phyloP scores from a whole-genome alignment of 768 basidiomycete species.

The Roridomyces roridus region DNA sequence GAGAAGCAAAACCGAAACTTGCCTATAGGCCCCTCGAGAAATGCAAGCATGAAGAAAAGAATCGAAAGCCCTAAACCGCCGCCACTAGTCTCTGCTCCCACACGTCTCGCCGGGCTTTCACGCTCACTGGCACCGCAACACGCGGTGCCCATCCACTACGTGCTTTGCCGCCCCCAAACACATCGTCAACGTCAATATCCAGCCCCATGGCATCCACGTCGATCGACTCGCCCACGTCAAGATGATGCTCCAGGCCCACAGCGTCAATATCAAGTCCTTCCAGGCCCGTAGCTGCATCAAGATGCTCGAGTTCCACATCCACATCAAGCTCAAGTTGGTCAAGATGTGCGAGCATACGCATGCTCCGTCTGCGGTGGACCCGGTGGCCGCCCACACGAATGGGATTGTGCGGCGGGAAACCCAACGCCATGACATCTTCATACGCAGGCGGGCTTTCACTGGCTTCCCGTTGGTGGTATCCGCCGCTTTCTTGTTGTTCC shows the following conservation, averaged over 20 bases:
- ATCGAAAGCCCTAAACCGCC: not conserved
- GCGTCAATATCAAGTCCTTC: slow-evolving; percentile 14
- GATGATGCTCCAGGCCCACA: slow-evolving; percentile 1
- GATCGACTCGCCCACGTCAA: no score
- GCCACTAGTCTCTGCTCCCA: slow-evolving; percentile 9
- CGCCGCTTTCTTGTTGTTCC: not conserved
- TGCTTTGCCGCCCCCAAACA: slow-evolving; percentile 12
- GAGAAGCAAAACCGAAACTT: no score
- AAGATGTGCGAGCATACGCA: slow-evolving; percentile 3
- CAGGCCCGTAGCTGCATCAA: slow-evolving; percentile 19
- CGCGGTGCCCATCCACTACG: not conserved
- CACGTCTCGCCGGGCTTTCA: not conserved
- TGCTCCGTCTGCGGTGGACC: not conserved
- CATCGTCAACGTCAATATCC: slow-evolving; percentile 8
- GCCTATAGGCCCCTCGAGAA: no score
- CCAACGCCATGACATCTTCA: slow-evolving; percentile 12
- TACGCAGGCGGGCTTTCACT: slow-evolving; percentile 17
- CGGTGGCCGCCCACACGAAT: not conserved
- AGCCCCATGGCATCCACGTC: slow-evolving; percentile 10
- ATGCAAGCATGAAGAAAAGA: no score
- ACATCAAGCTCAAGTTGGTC: slow-evolving; percentile 11
- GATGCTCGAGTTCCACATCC: slow-evolving; percentile 21
- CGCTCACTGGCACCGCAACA: slow-evolving; percentile 1
- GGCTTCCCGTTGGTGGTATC: not conserved
- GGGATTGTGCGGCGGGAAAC: not conserved